A percentile compares a stretch with the other conserved stretches of the same genome.
Evolutionary conservation across 2,329 filamentous ascomycete species (phyloP).

Genomic region (Talaromyces pinophilus): DNA sequence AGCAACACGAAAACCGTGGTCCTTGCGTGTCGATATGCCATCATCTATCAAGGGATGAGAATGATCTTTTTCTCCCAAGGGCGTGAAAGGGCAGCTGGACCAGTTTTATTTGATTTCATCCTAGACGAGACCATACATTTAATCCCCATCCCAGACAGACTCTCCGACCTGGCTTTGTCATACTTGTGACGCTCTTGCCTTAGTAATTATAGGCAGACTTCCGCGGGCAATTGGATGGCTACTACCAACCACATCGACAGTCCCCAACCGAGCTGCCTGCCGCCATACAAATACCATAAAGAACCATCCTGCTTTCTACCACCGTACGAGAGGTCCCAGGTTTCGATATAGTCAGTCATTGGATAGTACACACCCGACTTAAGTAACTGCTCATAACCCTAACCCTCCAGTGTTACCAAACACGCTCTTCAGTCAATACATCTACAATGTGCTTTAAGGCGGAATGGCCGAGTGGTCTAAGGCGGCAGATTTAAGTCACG

Average conservation of each 20-base stretch:
- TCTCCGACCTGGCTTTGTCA: too few species aligned
- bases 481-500: background rate
- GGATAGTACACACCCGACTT: too few species aligned
- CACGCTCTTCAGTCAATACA: background rate
- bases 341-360: too few species aligned
- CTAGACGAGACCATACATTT: background rate
- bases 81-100: background rate
- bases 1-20: background rate
- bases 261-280: too few species aligned
- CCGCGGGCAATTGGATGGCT: too few species aligned
- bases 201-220: too few species aligned
- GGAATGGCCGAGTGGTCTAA: background rate
- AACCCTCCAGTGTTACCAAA: background rate
- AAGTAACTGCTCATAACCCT: background rate
- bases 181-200: too few species aligned
- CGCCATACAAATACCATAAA: too few species aligned
- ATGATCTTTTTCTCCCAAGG: background rate
- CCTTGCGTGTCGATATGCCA: slow-evolving; percentile 1
- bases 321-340: too few species aligned
- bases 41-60: background rate
- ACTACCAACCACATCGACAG: too few species aligned
- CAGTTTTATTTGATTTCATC: background rate
- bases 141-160: background rate
- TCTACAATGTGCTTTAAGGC: background rate
- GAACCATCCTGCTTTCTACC: too few species aligned